These are phyloP conservation scores for Kuraishia borneana DNA, from an alignment of 805 yeast species.

Conservation along the genomic window DNA sequence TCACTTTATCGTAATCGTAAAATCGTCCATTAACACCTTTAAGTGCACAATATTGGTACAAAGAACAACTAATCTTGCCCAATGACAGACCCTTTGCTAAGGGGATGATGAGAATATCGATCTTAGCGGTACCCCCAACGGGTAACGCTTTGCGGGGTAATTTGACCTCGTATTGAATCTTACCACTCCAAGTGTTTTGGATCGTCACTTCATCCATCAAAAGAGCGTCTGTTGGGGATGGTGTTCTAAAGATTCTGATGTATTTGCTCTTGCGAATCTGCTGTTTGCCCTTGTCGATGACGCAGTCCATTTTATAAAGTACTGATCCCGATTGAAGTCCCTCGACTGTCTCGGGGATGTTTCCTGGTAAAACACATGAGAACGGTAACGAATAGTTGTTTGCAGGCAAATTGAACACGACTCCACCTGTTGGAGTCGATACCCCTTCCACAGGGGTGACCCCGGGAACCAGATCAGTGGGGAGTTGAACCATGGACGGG, in stretches of 20 bases:
- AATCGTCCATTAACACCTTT: constrained; percentile 10
- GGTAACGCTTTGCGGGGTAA: constrained; percentile 33
- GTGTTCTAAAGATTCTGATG: constrained; percentile 31
- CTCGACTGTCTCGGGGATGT: constrained; percentile 38
- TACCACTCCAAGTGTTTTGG: constrained; percentile 40
- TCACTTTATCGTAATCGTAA: constrained; percentile 15
- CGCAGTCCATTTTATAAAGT: constrained; percentile 29
- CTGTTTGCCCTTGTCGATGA: constrained; percentile 17
- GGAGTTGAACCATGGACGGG: background rate
- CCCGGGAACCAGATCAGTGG: background rate
- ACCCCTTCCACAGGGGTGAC: constrained; percentile 1
- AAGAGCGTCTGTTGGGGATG: constrained; percentile 26
- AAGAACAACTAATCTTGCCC: constrained; percentile 20
- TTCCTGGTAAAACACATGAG: constrained; percentile 29
- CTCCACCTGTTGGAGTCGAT: constrained; percentile 11
- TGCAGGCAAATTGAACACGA: constrained; percentile 28
- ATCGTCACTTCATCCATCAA: constrained; percentile 32
- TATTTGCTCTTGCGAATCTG: constrained; percentile 17
- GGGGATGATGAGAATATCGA: constrained; percentile 33
- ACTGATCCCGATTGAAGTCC: constrained; percentile 31
- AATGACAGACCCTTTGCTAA: constrained; percentile 31
- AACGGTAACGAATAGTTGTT: constrained; percentile 46
- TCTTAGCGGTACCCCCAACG: constrained; percentile 30
- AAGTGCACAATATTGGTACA: constrained; percentile 19
- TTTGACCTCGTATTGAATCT: constrained; percentile 36